These are phyloP conservation scores for Cinnamomum chago DNA, from an alignment of 164 flowering plant genomes.

Conservation along the genomic window DNA sequence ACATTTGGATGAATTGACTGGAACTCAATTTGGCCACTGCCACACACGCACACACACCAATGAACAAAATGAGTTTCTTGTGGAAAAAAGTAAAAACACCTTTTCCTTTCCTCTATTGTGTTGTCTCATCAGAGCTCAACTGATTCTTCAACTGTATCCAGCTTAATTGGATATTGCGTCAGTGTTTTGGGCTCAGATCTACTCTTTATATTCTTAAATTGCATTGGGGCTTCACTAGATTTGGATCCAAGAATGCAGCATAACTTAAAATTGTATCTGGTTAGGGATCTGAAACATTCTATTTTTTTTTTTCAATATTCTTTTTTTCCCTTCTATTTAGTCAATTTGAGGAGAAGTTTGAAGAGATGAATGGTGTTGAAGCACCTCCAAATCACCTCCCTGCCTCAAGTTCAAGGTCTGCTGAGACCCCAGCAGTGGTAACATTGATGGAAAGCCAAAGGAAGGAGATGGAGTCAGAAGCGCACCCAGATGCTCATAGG, in stretches of 20 bases:
- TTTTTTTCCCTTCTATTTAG: slow-evolving; percentile 18
- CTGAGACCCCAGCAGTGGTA: slow-evolving; percentile 27
- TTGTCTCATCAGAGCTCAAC: neutral
- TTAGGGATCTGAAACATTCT: neutral
- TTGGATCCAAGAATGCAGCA: neutral
- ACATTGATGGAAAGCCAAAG: slow-evolving; percentile 3
- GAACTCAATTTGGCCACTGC: neutral
- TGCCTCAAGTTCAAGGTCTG: slow-evolving; percentile 36
- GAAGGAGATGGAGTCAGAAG: slow-evolving; percentile 25
- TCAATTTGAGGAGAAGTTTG: slow-evolving; percentile 85
- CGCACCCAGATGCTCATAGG: slow-evolving; percentile 25
- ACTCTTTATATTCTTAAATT: no score
- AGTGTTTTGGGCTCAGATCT: no score
- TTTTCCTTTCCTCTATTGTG: neutral
- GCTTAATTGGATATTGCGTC: no score
- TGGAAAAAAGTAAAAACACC: no score
- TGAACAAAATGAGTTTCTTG: no score
- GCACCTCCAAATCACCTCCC: slow-evolving; percentile 32
- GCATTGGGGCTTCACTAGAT: neutral
- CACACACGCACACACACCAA: no score
- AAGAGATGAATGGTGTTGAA: slow-evolving; percentile 46
- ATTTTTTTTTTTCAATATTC: no score
- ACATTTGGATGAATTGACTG: neutral
- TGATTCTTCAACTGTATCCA: neutral
- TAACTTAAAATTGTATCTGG: neutral